Base-by-base conservation (phyloP, 108 stramenopile species). In the Discostella stelligeroides region DNA sequence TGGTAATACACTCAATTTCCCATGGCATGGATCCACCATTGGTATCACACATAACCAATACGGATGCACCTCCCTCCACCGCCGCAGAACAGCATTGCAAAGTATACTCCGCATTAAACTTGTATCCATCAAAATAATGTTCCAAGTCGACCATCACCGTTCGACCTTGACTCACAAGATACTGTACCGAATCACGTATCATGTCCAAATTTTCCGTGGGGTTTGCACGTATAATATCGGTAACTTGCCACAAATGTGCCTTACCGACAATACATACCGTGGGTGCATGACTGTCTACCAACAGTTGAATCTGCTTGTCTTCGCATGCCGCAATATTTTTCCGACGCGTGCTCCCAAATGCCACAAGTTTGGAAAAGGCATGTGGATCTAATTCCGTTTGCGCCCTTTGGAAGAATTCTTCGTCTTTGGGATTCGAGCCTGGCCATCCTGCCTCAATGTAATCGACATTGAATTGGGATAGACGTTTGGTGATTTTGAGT, bases 381-480 rank as follows among this genome's bases (percentile, higher is more conserved):
- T 69, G 43, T 13, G 39, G 63, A 21, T 81, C 54, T 28, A 91
- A 56, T 63, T 90, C 88, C 8, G 50, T 60, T 70, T 85, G 67
- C 7, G 91, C 88, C 27, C 95, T 87, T 24, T 40, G 37, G 69
- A 97, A 97, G 82, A 95, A 95, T 68, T 94, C 89, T 34, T 89
- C 89, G 72, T 97, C 97, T 72, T 97, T 97, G 25, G 94, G 94
- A 57, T 97, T 97, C 40, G 84, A 84, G 43, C 95, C 95, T 0
- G 97, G 97, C 94, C 94, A 97, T 14, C 97, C 97, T 5, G 94
- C 94, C 77, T 97, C 95, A 58, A 97, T 91, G 76, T 79, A 95
- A 64, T 96, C 95, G 20, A 95, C 82, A 43, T 85, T 84, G 55
- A 95, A 94, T 15, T 50, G 34, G 0, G 86, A 79, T n/a, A 97